Percentiles rank a stretch among this genome's conserved stretches.
phyloP scores from a whole-genome alignment of 208 protist species.

The Phytomonas serpens region DNA sequence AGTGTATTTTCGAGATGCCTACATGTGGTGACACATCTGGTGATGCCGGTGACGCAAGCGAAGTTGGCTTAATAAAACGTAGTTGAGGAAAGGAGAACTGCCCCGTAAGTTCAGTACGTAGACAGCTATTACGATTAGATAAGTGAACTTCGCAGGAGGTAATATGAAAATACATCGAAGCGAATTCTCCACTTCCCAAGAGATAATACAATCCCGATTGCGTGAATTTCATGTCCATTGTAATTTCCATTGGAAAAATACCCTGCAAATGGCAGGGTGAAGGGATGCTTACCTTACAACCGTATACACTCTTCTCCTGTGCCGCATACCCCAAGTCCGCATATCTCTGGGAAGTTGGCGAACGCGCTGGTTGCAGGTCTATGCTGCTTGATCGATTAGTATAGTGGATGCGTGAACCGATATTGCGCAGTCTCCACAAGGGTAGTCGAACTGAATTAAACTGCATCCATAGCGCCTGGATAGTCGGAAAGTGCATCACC shows the following conservation, averaged over 20 bases:
- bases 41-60: background rate
- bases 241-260: conserved; percentile 25
- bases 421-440: conserved; percentile 31
- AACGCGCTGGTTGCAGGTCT: conserved; percentile 14
- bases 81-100: conserved; percentile 12
- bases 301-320: conserved; percentile 3
- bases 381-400: conserved; percentile 14
- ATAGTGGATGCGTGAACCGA: conserved; percentile 45
- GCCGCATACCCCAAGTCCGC: conserved; percentile 19
- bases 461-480: conserved; percentile 41
- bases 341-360: conserved; percentile 14
- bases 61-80: background rate
- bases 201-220: conserved; percentile 42
- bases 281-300: background rate
- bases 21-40: background rate
- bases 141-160: conserved; percentile 15
- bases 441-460: conserved; percentile 42
- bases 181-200: conserved; percentile 33
- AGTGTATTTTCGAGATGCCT: background rate
- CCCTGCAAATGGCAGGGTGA: background rate
- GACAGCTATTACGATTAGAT: conserved; percentile 31
- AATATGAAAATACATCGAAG: conserved; percentile 24
- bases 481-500: conserved; percentile 40
- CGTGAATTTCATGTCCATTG: conserved; percentile 19
- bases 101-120: conserved; percentile 28